Evolutionary conservation across 768 basidiomycete genomes (phyloP).

Genomic region (Trichaptum fuscoviolaceum): DNA sequence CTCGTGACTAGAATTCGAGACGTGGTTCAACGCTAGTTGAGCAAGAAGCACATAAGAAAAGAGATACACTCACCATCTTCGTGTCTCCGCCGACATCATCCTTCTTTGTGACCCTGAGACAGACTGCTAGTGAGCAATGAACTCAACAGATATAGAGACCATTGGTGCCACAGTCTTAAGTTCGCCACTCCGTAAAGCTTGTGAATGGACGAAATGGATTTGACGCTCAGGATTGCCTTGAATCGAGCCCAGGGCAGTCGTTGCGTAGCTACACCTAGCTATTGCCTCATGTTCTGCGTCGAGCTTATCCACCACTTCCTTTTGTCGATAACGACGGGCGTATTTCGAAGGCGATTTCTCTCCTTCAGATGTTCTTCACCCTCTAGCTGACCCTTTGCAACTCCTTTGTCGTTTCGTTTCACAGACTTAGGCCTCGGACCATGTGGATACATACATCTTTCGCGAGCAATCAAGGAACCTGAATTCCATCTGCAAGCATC

Average conservation of each 20-base stretch:
- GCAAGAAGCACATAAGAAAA: neutral
- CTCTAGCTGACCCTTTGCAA: neutral
- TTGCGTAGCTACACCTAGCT: neutral
- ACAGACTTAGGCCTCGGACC: neutral
- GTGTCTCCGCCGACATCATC: neutral
- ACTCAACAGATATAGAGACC: neutral
- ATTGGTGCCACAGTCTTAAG: neutral
- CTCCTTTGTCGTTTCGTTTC: neutral
- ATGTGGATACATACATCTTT: neutral
- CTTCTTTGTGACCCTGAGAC: neutral
- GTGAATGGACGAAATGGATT: neutral
- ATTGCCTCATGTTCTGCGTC: neutral
- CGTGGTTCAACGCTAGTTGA: neutral
- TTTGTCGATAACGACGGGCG: neutral
- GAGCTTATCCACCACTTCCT: neutral
- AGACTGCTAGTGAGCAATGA: neutral
- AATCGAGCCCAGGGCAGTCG: neutral
- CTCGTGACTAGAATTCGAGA: neutral
- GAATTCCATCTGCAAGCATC: neutral
- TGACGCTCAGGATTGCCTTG: neutral
- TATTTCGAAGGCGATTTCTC: neutral
- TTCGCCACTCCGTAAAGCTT: neutral
- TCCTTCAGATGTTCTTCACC: neutral
- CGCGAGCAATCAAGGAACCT: neutral
- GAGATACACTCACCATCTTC: neutral